A percentile compares a stretch with the other conserved stretches of the same genome.
Evolutionary conservation across 1,139 yeast species (phyloP).

Genomic region (Debaryomyces sp.): DNA sequence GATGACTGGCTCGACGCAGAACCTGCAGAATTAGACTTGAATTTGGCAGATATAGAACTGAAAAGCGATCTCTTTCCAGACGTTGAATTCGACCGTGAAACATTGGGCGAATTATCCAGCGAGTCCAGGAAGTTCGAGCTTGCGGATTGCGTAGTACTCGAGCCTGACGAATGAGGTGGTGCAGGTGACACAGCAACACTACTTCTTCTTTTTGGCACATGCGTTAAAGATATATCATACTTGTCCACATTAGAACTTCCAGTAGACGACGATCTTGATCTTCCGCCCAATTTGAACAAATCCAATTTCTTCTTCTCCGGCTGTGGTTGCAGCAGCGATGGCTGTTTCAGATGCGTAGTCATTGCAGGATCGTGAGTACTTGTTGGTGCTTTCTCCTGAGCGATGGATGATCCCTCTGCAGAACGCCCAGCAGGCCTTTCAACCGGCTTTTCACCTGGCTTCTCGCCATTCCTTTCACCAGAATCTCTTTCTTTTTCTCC

Average conservation of each 20-base stretch:
- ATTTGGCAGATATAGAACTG: conserved; percentile 57
- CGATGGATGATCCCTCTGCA: background rate
- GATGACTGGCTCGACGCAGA: conserved; percentile 7
- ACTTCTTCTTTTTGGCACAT: conserved; percentile 12
- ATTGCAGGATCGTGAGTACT: conserved; percentile 6
- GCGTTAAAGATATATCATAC: background rate
- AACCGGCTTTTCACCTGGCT: background rate
- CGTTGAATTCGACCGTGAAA: conserved; percentile 27
- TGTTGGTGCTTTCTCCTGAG: background rate
- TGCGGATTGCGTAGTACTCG: conserved; percentile 60
- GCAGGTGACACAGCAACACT: conserved; percentile 2
- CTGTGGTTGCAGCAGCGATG: conserved; percentile 3
- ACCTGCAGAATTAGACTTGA: conserved; percentile 31
- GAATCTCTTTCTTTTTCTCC: background rate
- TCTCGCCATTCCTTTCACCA: background rate
- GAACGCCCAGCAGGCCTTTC: background rate
- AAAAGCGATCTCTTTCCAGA: conserved; percentile 43
- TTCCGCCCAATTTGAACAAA: conserved; percentile 27
- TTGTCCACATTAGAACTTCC: conserved; percentile 16
- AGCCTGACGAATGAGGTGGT: conserved; percentile 13
- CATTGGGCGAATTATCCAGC: conserved; percentile 16
- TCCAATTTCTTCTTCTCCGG: conserved; percentile 17
- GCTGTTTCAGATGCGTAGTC: conserved; percentile 12
- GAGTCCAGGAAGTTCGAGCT: conserved; percentile 49
- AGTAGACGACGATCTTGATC: conserved; percentile 34